phyloP scores from a whole-genome alignment of 2,329 filamentous ascomycete genomes.

The Apiospora koreana region DNA sequence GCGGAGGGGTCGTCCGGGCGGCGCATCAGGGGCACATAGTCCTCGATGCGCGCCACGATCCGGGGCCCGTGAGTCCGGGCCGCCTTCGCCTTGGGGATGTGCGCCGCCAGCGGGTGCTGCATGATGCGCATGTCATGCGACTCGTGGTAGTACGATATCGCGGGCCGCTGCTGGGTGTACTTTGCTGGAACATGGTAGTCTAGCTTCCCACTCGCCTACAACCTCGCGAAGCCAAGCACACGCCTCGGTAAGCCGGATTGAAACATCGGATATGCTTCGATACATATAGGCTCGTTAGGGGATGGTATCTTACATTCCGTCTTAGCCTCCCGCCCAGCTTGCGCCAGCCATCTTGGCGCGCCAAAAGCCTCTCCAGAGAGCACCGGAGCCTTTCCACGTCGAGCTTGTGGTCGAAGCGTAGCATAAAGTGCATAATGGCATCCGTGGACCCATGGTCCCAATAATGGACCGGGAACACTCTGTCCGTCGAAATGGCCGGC shows the following conservation, averaged over 20 bases:
- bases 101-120: slow-evolving; percentile 23
- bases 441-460: slow-evolving; percentile 28
- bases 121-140: background rate
- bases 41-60: slow-evolving; percentile 28
- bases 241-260: background rate
- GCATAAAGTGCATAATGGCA: slow-evolving; percentile 26
- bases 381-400: slow-evolving; percentile 22
- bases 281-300: background rate
- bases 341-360: slow-evolving; percentile 22
- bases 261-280: no score
- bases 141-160: slow-evolving; percentile 1
- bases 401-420: slow-evolving; percentile 30
- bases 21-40: slow-evolving; percentile 28
- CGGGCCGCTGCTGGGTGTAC: background rate
- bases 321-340: slow-evolving; percentile 24
- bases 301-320: slow-evolving; percentile 9
- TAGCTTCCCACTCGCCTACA: background rate
- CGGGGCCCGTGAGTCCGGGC: slow-evolving; percentile 32
- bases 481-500: slow-evolving; percentile 17
- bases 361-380: slow-evolving; percentile 19
- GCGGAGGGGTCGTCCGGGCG: slow-evolving; percentile 27
- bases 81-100: slow-evolving; percentile 41
- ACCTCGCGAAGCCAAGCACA: no score
- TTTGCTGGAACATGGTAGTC: background rate
- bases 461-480: slow-evolving; percentile 25